These are phyloP conservation scores for Aspergillus fischeri DNA, from an alignment of 2,329 filamentous ascomycete genomes.

Conservation along the genomic window DNA sequence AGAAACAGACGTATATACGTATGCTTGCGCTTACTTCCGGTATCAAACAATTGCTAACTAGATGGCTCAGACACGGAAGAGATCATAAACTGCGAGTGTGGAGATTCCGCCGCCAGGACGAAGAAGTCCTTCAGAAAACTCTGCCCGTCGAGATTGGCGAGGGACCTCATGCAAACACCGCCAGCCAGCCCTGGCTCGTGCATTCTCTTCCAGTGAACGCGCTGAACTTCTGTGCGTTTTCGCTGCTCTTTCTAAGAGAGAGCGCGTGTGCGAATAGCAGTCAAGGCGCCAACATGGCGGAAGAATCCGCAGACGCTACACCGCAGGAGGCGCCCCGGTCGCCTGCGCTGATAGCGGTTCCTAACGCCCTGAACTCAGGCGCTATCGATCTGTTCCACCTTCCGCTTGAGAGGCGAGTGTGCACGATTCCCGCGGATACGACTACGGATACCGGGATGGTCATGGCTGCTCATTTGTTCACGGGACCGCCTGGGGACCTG, in stretches of 20 bases:
- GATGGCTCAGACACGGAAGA: constrained; percentile 69
- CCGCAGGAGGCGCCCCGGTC: neutral
- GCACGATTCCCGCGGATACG: constrained; percentile 50
- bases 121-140: constrained; percentile 54
- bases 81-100: constrained; percentile 85
- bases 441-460: constrained; percentile 63
- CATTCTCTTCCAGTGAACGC: constrained; percentile 83
- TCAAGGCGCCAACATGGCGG: neutral
- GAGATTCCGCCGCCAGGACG: constrained; percentile 66
- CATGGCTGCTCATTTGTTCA: constrained; percentile 71
- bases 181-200: constrained; percentile 68
- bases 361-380: constrained; percentile 70
- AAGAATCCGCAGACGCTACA: neutral
- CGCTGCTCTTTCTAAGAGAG: constrained; percentile 22
- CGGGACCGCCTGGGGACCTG: constrained; percentile 45
- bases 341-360: constrained; percentile 67
- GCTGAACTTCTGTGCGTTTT: constrained; percentile 80
- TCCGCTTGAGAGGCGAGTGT: constrained; percentile 67
- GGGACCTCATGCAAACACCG: constrained; percentile 29
- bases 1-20: constrained; percentile 75
- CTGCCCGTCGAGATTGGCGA: constrained; percentile 65
- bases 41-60: constrained; percentile 9
- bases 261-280: neutral
- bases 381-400: constrained; percentile 81
- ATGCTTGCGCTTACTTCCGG: constrained; percentile 36